These are phyloP conservation scores for Kwoniella heveanensis DNA, from an alignment of 768 basidiomycete genomes.

Conservation along the genomic window DNA sequence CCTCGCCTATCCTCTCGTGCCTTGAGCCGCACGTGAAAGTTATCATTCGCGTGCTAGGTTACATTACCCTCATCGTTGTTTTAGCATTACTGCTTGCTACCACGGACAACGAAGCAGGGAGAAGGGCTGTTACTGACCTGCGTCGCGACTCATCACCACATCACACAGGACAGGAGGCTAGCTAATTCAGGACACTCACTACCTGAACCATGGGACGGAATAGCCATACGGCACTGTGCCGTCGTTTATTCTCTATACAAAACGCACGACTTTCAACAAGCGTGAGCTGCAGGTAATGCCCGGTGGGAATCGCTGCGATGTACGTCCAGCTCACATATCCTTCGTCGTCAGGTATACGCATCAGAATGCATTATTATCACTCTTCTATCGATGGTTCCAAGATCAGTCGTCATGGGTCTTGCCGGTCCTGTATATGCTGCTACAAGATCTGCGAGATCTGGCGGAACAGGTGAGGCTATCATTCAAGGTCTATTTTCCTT, in stretches of 20 bases:
- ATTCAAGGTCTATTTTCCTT: too few species aligned
- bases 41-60: too few species aligned
- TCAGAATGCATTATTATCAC: slow-evolving; percentile 57
- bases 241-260: slow-evolving; percentile 39
- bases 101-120: neutral
- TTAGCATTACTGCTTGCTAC: too few species aligned
- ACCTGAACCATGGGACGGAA: slow-evolving; percentile 49
- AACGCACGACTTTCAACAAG: slow-evolving; percentile 33
- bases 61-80: too few species aligned
- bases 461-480: slow-evolving; percentile 82
- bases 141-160: neutral
- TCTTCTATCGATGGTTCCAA: slow-evolving; percentile 77
- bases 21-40: too few species aligned
- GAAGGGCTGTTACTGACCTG: neutral
- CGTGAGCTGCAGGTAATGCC: too few species aligned
- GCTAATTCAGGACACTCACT: slow-evolving; percentile 41
- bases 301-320: too few species aligned
- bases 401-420: slow-evolving; percentile 84
- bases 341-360: slow-evolving; percentile 41
- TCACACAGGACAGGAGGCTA: slow-evolving; percentile 36
- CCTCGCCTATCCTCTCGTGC: too few species aligned
- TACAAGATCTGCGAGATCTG: slow-evolving; percentile 78
- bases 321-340: neutral
- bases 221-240: slow-evolving; percentile 49
- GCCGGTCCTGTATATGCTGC: slow-evolving; percentile 75